Conservation (phyloP, 768 basidiomycete species). For the Naematelia aurantialba region DNA sequence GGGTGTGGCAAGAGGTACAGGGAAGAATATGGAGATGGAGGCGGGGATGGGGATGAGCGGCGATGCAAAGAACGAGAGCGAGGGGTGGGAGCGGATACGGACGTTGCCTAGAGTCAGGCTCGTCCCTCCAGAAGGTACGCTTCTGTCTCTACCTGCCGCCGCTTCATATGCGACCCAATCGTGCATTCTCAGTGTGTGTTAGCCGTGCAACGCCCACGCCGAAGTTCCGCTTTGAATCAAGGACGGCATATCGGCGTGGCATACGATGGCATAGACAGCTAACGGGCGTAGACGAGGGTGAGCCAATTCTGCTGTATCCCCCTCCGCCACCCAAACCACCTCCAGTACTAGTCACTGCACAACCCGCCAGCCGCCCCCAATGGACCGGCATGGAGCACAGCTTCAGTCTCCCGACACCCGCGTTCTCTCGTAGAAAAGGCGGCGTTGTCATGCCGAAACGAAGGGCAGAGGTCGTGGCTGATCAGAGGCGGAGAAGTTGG, state of each 20-base stretch:
- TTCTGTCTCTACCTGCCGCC: not conserved
- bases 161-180: not conserved
- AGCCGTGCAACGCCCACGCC: not conserved
- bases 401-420: conserved; percentile 32
- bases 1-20: conserved; percentile 12
- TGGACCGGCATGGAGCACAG: conserved; percentile 37
- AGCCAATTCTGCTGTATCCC: conserved; percentile 34
- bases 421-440: not conserved
- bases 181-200: not conserved
- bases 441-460: conserved; percentile 37
- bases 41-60: conserved; percentile 9
- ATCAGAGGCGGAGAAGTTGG: conserved; percentile 24
- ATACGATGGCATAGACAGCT: not conserved
- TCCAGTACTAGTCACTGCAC: conserved; percentile 9
- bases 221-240: not conserved
- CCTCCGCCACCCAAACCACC: conserved; percentile 17
- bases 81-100: conserved; percentile 29
- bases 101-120: conserved; percentile 33
- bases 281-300: conserved; percentile 25
- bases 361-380: conserved; percentile 1
- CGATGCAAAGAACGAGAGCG: conserved; percentile 22
- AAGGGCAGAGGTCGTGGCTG: conserved; percentile 21
- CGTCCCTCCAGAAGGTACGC: conserved; percentile 40
- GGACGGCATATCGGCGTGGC: not conserved
- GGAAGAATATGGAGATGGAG: conserved; percentile 12